Base-by-base conservation (phyloP, 2,329 filamentous ascomycete genomes). In the Magnaporthales sp. region DNA sequence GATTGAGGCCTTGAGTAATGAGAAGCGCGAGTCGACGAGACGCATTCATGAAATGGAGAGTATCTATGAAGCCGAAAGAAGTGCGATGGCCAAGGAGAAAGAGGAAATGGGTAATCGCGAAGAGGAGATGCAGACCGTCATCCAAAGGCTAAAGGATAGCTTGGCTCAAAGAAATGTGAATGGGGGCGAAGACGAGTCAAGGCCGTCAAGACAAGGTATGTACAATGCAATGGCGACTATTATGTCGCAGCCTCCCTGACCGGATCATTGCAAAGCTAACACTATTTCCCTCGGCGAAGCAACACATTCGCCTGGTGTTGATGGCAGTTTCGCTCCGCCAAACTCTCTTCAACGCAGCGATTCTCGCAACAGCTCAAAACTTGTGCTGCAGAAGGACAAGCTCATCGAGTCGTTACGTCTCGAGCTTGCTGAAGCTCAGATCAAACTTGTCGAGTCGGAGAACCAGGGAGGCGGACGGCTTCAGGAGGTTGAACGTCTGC, bases 381-480 rank as follows among this genome's bases (percentile, higher is more conserved):
- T 97, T 65, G 85, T 98, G 64, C 84, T 96, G 72, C 93, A 98
- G 77, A 99, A 98, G 77, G 95, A 99, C 79, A 95, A 96, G 79
- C 83, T 97, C 68, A 98, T 99, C 72, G 94, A 98, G 76, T 92
- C 91, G 11, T 83, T 99, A 69, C 87, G 94, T 67, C 85, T 98
- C 29, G 95, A 99, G 76, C 85, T 99, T 63, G 94, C 95, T 60
- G 95, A 98, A 77, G 90, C 92, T 26, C 93, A 98, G 77, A 96
- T 97, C 79, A 97, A 97, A 78, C 83, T 97, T 29, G 90, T 97
- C 30, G 94, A 98, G 77, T 89, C 95, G 66, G 93, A 98, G 78
- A 97, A 97, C 76, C 88, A 91, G 77, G 94, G 93, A 65, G 94
- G 93, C 66, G 93, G 92, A 62, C 89, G 91, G 30, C 81, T 97